These are phyloP conservation scores for Tylopilus rubrobrunneus DNA, from an alignment of 768 basidiomycete genomes.

Conservation along the genomic window DNA sequence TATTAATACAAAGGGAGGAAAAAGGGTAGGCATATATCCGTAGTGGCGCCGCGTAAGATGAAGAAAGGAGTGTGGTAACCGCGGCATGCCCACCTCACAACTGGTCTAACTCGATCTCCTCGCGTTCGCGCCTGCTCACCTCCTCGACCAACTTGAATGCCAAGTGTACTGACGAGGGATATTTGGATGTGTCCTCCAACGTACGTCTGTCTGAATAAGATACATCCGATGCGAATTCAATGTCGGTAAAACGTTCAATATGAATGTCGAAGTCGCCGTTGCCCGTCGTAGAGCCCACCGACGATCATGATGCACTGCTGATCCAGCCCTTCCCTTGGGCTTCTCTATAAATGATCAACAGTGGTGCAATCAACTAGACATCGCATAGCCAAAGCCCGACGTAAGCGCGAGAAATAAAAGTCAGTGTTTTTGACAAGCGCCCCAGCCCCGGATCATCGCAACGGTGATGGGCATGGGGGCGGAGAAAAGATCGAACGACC, in stretches of 20 bases:
- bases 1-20: not conserved
- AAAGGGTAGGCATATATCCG: not conserved
- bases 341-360: slow-evolving; percentile 38
- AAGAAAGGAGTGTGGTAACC: not conserved
- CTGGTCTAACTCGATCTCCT: slow-evolving; percentile 28
- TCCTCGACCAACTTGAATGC: slow-evolving; percentile 51
- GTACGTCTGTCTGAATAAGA: slow-evolving; percentile 2
- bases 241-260: slow-evolving; percentile 20
- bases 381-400: not conserved
- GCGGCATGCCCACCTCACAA: not conserved
- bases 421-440: not conserved
- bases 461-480: too few species aligned
- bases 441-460: not conserved
- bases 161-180: not conserved
- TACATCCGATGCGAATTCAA: slow-evolving; percentile 19
- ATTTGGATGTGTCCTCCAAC: slow-evolving; percentile 8
- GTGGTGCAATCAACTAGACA: slow-evolving; percentile 34
- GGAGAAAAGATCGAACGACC: not conserved
- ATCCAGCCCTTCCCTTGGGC: slow-evolving; percentile 36
- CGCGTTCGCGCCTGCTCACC: slow-evolving; percentile 51
- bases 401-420: not conserved
- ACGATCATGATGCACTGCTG: slow-evolving; percentile 7
- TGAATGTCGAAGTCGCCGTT: slow-evolving; percentile 7
- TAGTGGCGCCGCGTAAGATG: not conserved
- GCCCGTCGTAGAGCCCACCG: slow-evolving; percentile 1